Percentiles rank a stretch among this genome's conserved stretches.
Evolutionary conservation across 257 asterid species (phyloP).

Genomic region (Nicotiana noctiflora): DNA sequence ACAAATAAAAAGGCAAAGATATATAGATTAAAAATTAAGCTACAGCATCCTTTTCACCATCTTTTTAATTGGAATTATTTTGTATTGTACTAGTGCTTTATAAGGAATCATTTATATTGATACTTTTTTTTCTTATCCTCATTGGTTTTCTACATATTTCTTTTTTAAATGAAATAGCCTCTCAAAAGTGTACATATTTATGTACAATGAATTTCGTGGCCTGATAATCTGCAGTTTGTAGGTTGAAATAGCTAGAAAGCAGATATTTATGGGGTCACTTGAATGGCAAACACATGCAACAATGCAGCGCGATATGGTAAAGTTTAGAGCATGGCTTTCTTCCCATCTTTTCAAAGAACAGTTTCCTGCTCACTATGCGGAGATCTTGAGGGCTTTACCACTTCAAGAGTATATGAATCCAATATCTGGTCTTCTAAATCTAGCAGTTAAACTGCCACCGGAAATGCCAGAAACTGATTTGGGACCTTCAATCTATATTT

Average conservation of each 20-base stretch:
- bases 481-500: conserved; percentile 77
- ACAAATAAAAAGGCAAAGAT: background rate
- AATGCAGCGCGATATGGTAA: conserved; percentile 48
- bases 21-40: background rate
- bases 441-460: conserved; percentile 64
- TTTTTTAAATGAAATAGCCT: background rate
- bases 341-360: conserved; percentile 67
- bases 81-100: background rate
- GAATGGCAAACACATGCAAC: conserved; percentile 64
- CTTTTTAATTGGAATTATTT: background rate
- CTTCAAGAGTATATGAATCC: conserved; percentile 83
- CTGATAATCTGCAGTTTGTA: conserved; percentile 27
- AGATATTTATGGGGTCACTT: conserved; percentile 74
- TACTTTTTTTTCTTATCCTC: background rate
- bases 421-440: conserved; percentile 68
- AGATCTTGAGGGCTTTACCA: conserved; percentile 64
- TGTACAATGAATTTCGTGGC: background rate
- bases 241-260: conserved; percentile 73
- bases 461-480: conserved; percentile 53
- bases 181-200: background rate
- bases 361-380: conserved; percentile 71
- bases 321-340: conserved; percentile 77
- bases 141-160: background rate
- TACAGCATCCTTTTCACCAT: background rate
- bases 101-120: background rate